phyloP scores from a whole-genome alignment of 176 grass and related monocot species.

The Ampelocalamus luodianensis region DNA sequence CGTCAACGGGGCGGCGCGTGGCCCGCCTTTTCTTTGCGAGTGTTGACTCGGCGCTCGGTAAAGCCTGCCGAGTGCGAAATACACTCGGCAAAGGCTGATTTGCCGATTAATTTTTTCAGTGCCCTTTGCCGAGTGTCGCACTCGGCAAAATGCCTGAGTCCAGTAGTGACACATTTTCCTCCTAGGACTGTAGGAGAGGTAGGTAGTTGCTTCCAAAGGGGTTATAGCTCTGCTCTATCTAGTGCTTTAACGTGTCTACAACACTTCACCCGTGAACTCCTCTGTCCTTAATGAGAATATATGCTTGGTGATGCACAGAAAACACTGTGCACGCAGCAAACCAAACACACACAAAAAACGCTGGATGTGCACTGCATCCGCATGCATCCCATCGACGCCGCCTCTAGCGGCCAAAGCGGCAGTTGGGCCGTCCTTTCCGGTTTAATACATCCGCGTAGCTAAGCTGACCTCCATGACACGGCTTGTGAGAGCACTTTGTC shows the following conservation, averaged over 20 bases:
- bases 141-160: no score
- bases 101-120: no score
- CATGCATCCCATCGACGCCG: neutral
- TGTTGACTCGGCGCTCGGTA: no score
- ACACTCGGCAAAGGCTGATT: no score
- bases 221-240: neutral
- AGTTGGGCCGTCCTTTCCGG: neutral
- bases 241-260: neutral
- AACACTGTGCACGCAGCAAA: neutral
- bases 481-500: neutral
- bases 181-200: neutral
- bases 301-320: neutral
- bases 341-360: neutral
- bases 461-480: neutral
- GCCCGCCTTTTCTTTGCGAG: no score
- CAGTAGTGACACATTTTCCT: neutral
- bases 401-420: neutral
- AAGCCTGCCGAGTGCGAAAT: no score
- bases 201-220: neutral
- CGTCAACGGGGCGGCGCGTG: no score
- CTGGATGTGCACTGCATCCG: neutral
- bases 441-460: neutral
- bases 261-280: neutral
- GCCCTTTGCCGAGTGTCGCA: no score
- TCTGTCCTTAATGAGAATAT: neutral